Base-by-base conservation (phyloP, 2,329 filamentous ascomycete genomes). In the Nothophoma quercina region DNA sequence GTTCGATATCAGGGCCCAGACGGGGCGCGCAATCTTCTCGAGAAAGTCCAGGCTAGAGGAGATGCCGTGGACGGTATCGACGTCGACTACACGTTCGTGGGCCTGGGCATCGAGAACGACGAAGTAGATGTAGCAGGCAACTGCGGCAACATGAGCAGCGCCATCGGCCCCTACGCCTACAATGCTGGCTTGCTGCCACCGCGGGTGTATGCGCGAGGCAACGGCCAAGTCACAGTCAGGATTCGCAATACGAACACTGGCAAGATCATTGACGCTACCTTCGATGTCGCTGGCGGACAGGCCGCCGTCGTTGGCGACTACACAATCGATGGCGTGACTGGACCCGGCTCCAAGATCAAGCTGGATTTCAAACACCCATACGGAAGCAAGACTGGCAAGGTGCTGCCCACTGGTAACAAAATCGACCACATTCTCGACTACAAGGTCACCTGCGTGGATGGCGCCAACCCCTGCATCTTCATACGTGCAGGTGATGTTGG, bases 131-230 rank as follows among this genome's bases (percentile, higher is more conserved):
- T 84, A 63, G 84, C 85, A 0, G 85, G 87, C 19, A 91, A 90
- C 62, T 91, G 88, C 67, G 88, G 88, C n/a, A 91, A 91, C 68
- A 88, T 91, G 86, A 84, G 91, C 41, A 89, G 88, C 0, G 88
- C 88, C 0, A 58, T 65, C 36, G 89, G 88, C 0, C 88, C 88
- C 0, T 87, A 84, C 64, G 85, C 85, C 2, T 76, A 86, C 67
- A 74, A 90, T 74, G 70, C 79, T 19, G 77, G 81, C 2, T 56
- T 88, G 1, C 72, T 84, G 50, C 73, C 47, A 25, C 55, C 70
- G 7, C 56, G 12, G 55, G 63, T 47, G 45, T 75, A 65, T 38
- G 45, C 39, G 0, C 56, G 63, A 57, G 70, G 60, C 2, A 66
- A 70, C 16, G 65, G 64, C 8, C 68, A 71, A 51, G 75, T 78